Evolutionary conservation across 192 early-diverging fungal species (phyloP).

Genomic region (Podila clonocystis): DNA sequence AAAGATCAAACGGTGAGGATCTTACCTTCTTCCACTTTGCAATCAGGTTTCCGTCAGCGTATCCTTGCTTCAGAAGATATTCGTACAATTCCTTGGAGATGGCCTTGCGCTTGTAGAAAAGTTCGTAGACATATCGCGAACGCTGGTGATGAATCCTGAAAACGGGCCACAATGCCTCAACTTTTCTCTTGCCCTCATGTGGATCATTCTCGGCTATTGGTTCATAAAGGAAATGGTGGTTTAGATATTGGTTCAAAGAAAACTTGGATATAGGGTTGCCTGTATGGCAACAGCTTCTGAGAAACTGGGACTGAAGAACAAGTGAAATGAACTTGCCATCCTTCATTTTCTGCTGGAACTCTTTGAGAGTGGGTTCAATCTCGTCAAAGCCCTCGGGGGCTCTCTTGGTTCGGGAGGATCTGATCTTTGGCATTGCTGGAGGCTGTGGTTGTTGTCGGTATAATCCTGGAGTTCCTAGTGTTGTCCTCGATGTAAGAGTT

Average conservation of each 20-base stretch:
- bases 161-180: constrained; percentile 93
- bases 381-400: constrained; percentile 96
- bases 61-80: constrained; percentile 90
- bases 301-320: neutral
- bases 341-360: constrained; percentile 94
- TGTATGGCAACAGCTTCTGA: neutral
- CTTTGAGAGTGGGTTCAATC: constrained; percentile 91
- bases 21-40: constrained; percentile 98
- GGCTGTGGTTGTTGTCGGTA: neutral
- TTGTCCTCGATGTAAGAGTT: neutral
- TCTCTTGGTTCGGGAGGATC: constrained; percentile 78
- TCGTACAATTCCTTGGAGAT: constrained; percentile 94
- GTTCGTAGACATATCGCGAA: constrained; percentile 95
- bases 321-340: constrained; percentile 71
- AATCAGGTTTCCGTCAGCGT: constrained; percentile 93
- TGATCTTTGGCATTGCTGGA: constrained; percentile 76
- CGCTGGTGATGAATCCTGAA: constrained; percentile 98
- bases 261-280: too few species aligned
- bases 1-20: neutral
- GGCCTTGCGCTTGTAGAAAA: constrained; percentile 95
- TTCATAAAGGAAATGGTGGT: too few species aligned
- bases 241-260: too few species aligned
- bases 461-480: neutral
- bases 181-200: constrained; percentile 92
- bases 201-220: constrained; percentile 91